Conservation (phyloP, 1,139 yeast species). For the Kurtzmaniella quercitrusa region DNA sequence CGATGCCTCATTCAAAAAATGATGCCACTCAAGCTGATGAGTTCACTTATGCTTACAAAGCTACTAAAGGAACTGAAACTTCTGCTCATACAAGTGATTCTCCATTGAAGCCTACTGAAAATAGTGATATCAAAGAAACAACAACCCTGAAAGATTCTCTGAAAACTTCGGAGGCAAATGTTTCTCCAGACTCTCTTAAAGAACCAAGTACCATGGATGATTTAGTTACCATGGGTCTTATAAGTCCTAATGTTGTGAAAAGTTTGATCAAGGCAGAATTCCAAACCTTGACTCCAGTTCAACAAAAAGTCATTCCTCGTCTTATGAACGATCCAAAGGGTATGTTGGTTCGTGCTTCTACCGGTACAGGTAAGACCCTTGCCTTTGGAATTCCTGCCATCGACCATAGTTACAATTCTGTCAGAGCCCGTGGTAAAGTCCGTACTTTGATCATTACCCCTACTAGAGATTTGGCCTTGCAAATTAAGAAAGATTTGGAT, state of each 20-base stretch:
- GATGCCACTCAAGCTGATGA: too few species aligned
- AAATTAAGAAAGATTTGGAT: slow-evolving; percentile 65
- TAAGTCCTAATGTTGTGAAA: not conserved
- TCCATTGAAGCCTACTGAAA: too few species aligned
- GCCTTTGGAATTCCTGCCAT: slow-evolving; percentile 82
- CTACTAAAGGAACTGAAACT: too few species aligned
- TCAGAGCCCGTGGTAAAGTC: slow-evolving; percentile 32
- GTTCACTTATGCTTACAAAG: too few species aligned
- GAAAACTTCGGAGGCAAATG: too few species aligned
- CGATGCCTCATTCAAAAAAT: not conserved
- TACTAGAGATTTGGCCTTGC: slow-evolving; percentile 88
- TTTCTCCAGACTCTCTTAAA: not conserved
- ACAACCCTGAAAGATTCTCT: too few species aligned
- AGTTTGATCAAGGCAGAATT: not conserved
- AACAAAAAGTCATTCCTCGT: slow-evolving; percentile 67
- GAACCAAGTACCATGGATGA: not conserved
- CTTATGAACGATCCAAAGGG: slow-evolving; percentile 56
- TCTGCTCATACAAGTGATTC: too few species aligned
- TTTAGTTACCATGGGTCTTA: not conserved
- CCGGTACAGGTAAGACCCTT: slow-evolving; percentile 94
- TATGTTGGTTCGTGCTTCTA: slow-evolving; percentile 83
- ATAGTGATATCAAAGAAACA: too few species aligned
- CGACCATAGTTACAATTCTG: slow-evolving; percentile 32
- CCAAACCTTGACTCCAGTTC: slow-evolving; percentile 67
- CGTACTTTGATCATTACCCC: slow-evolving; percentile 77